Conservation (phyloP, 345 rosid genomes). For the Carallia pectinifolia region DNA sequence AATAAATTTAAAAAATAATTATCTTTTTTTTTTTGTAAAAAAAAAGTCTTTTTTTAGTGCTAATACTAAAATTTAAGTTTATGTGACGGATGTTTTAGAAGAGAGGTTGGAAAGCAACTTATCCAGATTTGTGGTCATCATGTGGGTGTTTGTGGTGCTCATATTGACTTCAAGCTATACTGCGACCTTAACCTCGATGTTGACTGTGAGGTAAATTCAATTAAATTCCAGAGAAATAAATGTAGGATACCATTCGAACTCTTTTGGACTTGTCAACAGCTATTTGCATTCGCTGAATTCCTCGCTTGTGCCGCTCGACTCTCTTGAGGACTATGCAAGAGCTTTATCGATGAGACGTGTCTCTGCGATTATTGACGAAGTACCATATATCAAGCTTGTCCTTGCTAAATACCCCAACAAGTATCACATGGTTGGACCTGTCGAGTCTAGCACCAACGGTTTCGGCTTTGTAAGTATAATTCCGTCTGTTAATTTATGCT, state of each 20-base stretch:
- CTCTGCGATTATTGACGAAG: conserved; percentile 34
- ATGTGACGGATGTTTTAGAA: neutral
- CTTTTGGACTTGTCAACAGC: conserved; percentile 3
- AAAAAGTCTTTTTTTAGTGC: too few species aligned
- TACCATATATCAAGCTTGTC: conserved; percentile 5
- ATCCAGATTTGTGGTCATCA: conserved; percentile 32
- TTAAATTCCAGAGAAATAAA: neutral
- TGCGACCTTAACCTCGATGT: conserved; percentile 41
- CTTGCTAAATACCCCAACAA: conserved; percentile 12
- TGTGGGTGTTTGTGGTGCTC: conserved; percentile 38
- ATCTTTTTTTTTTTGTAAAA: too few species aligned
- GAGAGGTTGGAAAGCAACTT: conserved; percentile 38
- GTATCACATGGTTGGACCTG: conserved; percentile 28
- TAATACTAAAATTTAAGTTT: too few species aligned
- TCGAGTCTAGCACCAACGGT: conserved; percentile 25
- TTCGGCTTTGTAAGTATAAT: conserved; percentile 43
- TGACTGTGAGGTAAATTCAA: conserved; percentile 32
- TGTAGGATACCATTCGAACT: neutral
- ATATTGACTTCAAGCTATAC: conserved; percentile 42
- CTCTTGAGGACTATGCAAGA: conserved; percentile 6
- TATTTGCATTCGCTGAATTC: neutral
- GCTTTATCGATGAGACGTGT: conserved; percentile 28
- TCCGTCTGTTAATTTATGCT: neutral
- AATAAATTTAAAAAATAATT: too few species aligned
- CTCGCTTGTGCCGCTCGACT: neutral